phyloP scores from a whole-genome alignment of 2,329 filamentous ascomycete species.

The Biscogniauxia sp. region DNA sequence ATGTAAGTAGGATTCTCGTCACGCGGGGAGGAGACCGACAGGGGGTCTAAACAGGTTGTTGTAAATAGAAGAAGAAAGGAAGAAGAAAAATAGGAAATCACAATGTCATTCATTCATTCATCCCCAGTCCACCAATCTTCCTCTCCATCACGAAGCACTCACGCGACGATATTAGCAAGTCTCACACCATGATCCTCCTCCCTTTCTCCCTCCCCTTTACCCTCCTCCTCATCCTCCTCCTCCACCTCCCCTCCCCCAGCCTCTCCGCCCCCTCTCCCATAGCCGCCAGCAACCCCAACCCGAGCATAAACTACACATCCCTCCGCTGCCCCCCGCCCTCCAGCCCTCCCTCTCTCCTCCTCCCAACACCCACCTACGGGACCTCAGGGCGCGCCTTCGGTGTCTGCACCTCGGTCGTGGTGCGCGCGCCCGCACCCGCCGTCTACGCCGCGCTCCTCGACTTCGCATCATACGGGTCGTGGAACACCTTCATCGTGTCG shows the following conservation, averaged over 20 bases:
- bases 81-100: no score
- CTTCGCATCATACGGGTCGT: constrained; percentile 23
- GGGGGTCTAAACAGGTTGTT: no score
- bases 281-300: background rate
- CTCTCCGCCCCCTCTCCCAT: background rate
- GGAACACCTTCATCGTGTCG: constrained; percentile 28
- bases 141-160: no score
- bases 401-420: constrained; percentile 23
- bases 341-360: constrained; percentile 3
- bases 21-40: no score
- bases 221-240: background rate
- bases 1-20: no score
- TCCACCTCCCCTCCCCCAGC: background rate
- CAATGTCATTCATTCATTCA: no score
- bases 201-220: no score
- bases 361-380: constrained; percentile 21
- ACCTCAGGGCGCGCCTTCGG: constrained; percentile 22
- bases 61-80: no score
- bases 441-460: constrained; percentile 25
- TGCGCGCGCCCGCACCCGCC: constrained; percentile 15
- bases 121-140: no score
- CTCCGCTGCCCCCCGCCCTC: constrained; percentile 8
- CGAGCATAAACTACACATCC: constrained; percentile 2
- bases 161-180: no score
- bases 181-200: no score